Percentiles rank a stretch among this genome's conserved stretches.
These are phyloP conservation scores for Cystoderma amianthinum DNA, from an alignment of 768 basidiomycete genomes.

Conservation along the genomic window DNA sequence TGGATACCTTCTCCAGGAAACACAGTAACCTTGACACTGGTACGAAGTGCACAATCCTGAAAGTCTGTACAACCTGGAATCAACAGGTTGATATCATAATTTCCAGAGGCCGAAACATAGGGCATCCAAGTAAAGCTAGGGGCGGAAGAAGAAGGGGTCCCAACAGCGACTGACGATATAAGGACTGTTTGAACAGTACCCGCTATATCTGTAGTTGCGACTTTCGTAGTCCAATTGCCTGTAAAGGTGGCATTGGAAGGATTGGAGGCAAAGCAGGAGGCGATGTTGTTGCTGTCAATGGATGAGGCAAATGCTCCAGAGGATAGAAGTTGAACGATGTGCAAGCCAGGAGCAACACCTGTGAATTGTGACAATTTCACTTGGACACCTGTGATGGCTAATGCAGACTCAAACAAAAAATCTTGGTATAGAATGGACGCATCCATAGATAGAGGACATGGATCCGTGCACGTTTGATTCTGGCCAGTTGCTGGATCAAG, in stretches of 20 bases:
- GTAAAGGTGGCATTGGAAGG: conserved; percentile 63
- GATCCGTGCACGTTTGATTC: conserved; percentile 68
- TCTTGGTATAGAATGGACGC: conserved; percentile 83
- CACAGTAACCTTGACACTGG: conserved; percentile 76
- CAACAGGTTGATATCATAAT: conserved; percentile 78
- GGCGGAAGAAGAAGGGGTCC: conserved; percentile 49
- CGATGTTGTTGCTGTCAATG: conserved; percentile 45
- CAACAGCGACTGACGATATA: conserved; percentile 58
- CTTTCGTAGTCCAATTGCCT: conserved; percentile 62
- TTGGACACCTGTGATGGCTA: conserved; percentile 84
- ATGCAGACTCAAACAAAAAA: conserved; percentile 67
- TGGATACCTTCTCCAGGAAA: conserved; percentile 66
- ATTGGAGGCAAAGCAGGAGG: conserved; percentile 73
- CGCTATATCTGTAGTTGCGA: conserved; percentile 65
- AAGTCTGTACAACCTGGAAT: conserved; percentile 83
- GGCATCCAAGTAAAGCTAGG: conserved; percentile 89
- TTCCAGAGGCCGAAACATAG: conserved; percentile 84
- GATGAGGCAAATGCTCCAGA: conserved; percentile 88
- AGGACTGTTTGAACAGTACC: conserved; percentile 77
- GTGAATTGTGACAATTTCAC: conserved; percentile 72
- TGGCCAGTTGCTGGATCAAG: conserved; percentile 69
- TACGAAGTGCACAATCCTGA: conserved; percentile 75
- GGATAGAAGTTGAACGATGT: conserved; percentile 87
- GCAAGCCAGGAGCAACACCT: conserved; percentile 75
- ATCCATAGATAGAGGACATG: conserved; percentile 79